A percentile compares a stretch with the other conserved stretches of the same genome.
Conservation (phyloP, 371 early-diverging fungal genomes). For the Mortierella sp. region DNA sequence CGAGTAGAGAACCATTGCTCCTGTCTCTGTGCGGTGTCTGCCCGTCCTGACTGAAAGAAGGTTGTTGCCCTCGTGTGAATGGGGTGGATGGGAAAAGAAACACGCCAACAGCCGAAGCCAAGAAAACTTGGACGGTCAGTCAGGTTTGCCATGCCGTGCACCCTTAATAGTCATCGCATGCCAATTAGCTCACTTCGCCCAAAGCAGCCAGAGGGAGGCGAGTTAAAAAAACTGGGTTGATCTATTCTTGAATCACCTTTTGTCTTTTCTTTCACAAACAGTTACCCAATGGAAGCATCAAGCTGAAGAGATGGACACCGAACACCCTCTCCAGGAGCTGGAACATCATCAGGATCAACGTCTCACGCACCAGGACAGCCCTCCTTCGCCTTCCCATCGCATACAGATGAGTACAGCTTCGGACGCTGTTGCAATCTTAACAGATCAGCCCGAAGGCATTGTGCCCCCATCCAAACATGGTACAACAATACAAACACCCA, state of each 20-base stretch:
- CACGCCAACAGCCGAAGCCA: no score
- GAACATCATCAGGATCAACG: background rate
- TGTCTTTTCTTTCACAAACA: background rate
- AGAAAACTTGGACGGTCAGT: no score
- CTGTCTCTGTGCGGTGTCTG: background rate
- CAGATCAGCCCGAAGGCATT: background rate
- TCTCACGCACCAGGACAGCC: background rate
- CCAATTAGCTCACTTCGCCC: no score
- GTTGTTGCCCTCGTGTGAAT: background rate
- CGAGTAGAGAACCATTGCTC: conserved; percentile 32
- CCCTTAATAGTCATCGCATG: no score
- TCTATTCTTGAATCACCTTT: background rate
- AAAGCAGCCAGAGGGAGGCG: no score
- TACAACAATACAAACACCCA: background rate
- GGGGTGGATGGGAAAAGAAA: no score
- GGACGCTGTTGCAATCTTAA: background rate
- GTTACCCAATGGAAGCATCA: conserved; percentile 8
- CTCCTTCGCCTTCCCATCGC: background rate
- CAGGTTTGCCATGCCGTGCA: no score
- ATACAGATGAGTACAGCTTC: conserved; percentile 7
- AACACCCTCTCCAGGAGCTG: conserved; percentile 15
- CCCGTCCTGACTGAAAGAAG: background rate
- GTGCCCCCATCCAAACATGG: background rate
- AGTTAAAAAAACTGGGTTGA: no score
- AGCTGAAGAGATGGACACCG: conserved; percentile 11